Conservation (phyloP, 129 eudicot genomes). For the Centaurea solstitialis region DNA sequence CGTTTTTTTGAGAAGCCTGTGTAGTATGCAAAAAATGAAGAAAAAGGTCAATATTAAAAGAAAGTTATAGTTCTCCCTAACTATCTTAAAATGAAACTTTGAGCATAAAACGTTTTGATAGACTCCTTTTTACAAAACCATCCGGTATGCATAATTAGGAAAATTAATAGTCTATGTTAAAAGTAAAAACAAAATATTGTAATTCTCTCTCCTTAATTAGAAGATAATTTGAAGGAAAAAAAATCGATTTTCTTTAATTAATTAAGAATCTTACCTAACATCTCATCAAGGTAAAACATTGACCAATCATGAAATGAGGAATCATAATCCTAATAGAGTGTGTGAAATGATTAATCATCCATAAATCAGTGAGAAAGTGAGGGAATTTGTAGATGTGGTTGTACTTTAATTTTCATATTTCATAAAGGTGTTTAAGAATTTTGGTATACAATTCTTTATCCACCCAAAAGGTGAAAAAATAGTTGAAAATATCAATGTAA, state of each 20-base stretch:
- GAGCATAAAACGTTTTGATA: neutral
- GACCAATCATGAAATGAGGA: neutral
- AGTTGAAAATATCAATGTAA: neutral
- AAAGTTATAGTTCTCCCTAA: too few relatives aligned
- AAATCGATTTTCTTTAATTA: too few relatives aligned
- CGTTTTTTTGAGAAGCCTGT: neutral
- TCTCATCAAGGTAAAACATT: neutral
- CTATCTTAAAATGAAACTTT: neutral
- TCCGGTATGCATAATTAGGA: too few relatives aligned
- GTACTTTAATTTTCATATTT: neutral
- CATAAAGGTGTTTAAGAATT: neutral
- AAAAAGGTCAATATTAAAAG: too few relatives aligned
- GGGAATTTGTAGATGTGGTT: neutral
- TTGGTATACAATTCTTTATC: neutral
- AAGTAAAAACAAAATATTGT: too few relatives aligned
- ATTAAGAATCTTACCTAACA: too few relatives aligned
- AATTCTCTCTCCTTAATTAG: neutral
- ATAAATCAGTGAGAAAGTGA: neutral
- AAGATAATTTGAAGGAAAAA: too few relatives aligned
- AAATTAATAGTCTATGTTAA: too few relatives aligned
- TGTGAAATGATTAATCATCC: neutral
- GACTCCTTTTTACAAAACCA: too few relatives aligned
- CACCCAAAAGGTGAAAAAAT: neutral
- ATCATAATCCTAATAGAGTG: neutral
- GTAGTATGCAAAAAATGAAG: neutral